Conservation (phyloP, 495 filamentous ascomycete species). For the Jackrogersella multiformis region DNA sequence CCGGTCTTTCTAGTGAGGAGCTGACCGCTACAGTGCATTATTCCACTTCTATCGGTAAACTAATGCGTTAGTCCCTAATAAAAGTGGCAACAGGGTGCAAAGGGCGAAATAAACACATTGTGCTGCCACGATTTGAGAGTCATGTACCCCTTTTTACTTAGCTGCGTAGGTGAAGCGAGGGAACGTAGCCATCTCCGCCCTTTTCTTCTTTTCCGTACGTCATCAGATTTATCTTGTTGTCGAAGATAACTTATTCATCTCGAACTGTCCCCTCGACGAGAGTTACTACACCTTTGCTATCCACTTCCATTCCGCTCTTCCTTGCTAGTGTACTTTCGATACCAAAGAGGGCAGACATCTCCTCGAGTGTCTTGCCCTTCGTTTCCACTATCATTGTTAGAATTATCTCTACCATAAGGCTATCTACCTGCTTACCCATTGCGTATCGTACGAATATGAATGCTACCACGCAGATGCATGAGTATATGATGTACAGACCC, state of each 20-base stretch:
- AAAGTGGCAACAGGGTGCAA: background rate
- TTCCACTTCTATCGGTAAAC: conserved; percentile 1
- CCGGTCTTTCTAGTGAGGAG: conserved; percentile 2
- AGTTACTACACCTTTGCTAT: conserved; percentile 8
- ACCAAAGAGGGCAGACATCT: conserved; percentile 35
- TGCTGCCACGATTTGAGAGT: too few relatives aligned
- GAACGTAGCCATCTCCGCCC: background rate
- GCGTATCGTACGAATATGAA: conserved; percentile 39
- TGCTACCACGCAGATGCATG: conserved; percentile 35
- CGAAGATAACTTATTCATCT: background rate
- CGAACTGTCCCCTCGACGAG: background rate
- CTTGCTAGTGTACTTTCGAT: conserved; percentile 31
- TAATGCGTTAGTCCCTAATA: background rate
- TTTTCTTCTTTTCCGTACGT: background rate
- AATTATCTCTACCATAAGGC: background rate
- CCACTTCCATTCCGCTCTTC: conserved; percentile 13
- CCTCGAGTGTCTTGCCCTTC: conserved; percentile 30
- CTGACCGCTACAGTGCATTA: background rate
- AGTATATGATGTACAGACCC: conserved; percentile 43
- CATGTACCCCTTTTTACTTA: too few relatives aligned
- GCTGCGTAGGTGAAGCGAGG: background rate
- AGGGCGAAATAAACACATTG: background rate
- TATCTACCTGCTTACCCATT: conserved; percentile 17
- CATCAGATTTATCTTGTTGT: background rate
- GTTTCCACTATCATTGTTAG: conserved; percentile 30